Percentiles rank a stretch among this genome's conserved stretches.
Conservation (phyloP, 495 filamentous ascomycete species). For the Aspergillus sclerotiicarbonarius region DNA sequence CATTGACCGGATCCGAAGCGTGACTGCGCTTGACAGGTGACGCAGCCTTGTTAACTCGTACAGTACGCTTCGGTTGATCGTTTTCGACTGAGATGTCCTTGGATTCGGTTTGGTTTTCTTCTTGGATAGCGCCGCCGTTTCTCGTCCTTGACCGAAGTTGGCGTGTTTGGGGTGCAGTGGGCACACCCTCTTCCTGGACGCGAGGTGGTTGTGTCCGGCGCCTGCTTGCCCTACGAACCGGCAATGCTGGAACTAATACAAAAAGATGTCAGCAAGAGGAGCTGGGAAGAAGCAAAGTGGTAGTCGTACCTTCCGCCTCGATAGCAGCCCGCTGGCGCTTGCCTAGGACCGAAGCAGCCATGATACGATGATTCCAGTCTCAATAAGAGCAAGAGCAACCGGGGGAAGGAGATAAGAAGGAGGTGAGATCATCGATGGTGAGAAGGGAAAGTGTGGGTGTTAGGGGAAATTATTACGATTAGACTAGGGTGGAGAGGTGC, state of each 20-base stretch:
- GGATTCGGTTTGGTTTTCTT: constrained; percentile 9
- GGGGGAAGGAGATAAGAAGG: constrained; percentile 8
- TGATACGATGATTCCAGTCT: constrained; percentile 28
- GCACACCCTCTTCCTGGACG: constrained; percentile 25
- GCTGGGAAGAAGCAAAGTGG: background rate
- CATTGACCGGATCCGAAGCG: constrained; percentile 34
- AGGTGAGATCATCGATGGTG: background rate
- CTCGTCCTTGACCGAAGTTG: constrained; percentile 37
- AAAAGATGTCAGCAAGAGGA: constrained; percentile 21
- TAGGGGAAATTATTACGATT: background rate
- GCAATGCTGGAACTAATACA: constrained; percentile 33
- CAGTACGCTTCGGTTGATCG: constrained; percentile 28
- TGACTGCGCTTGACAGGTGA: constrained; percentile 34
- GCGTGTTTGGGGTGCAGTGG: constrained; percentile 22
- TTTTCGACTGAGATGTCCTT: constrained; percentile 23
- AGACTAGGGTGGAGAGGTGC: background rate
- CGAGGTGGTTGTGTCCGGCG: constrained; percentile 52
- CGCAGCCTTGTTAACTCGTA: constrained; percentile 27
- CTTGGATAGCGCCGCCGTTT: constrained; percentile 19
- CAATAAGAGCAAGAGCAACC: constrained; percentile 20
- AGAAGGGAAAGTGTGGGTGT: background rate
- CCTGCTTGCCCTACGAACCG: constrained; percentile 58
- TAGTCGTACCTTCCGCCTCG: constrained; percentile 53
- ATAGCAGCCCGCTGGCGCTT: constrained; percentile 65
- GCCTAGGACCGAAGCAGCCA: constrained; percentile 66